Evolutionary conservation across 495 filamentous ascomycete genomes (phyloP), one percentile per base, ranked within the genome.

Genomic region (Lichenothelia convexa): DNA sequence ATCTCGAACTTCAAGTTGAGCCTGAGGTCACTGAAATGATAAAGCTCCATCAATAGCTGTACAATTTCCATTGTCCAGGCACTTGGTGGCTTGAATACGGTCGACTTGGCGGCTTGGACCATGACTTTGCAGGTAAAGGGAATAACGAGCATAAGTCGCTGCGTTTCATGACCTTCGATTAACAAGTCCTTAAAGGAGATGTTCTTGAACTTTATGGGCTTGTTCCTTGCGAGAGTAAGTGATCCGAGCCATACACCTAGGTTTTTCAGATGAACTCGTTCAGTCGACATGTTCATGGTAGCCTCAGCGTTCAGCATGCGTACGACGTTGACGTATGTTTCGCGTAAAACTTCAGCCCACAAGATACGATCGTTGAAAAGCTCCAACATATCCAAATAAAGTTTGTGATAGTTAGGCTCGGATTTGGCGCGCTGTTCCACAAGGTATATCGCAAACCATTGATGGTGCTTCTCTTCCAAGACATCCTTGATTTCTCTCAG

Each of bases 1-100:
- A 99, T 95, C 52, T 95, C 89, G 45, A 99, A 99, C 48, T 92
- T 94, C 22, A 87, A 71, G 45, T 94, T 93, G 27, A 94, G 65
- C 53, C 93, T 95, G 30, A 95, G 56, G 44, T 93, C 84, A n/a
- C 80, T 81, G 47, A 72, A 76, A 41, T 91, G 74, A 43, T 95
- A 95, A 12, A 99, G 68, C 44, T 95, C 89, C 35, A 89, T 75
- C 33, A 99, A 64, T 11, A 93, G 59, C 27, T 77, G 67, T 36
- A 95, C 65, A 24, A 94, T 82, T 39, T 95, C 89, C 81, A 94
- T 87, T 39, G 91, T 42, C 89, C 89, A 99, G 7, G 89, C 89
- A 49, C 94, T 95, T 9, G 89, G 87, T 6, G 89, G 85, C 43
- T 71, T 80, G 60, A 95, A 95, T 11, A 95, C 76, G 9, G 71